Evolutionary conservation across 106 monocot species (phyloP), one percentile per base, ranked within the genome.

Genomic region (Phalaenopsis aphrodite): DNA sequence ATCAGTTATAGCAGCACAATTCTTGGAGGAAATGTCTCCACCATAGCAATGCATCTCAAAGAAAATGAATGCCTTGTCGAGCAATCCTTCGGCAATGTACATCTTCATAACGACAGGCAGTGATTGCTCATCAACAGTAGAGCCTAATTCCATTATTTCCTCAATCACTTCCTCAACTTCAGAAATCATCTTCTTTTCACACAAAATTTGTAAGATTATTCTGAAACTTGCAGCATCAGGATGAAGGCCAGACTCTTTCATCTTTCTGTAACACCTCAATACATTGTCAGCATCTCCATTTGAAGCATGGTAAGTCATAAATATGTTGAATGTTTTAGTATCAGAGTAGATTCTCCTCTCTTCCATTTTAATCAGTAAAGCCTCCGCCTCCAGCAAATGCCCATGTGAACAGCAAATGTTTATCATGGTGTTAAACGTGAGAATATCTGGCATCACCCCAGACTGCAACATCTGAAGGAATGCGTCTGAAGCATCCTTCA

Each of bases 351-450:
- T 52, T 38, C 93, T 69, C 56, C 85, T 88, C 87, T 91, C 89
- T 24, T 86, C 86, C 93, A 95, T 95, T 64, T 88, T 89, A 23
- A 19, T 30, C 42, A 95, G 72, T 75, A 95, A 75, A 47, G 85
- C 67, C 81, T 89, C 89, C 2, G 95, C 92, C 83, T 95, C 92
- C 8, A n/a, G 14, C 18, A 86, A 23, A 80, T 83, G 79, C 55
- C 91, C 89, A 81, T 79, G 45, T 4, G 78, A 79, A 49, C 95
- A 88, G 37, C 89, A 93, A 41, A 93, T 73, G 52, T 89, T 65
- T 18, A 95, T 91, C 89, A 95, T 88, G 38, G 95, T 93, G 80
- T 95, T 95, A 77, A 95, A 95, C 2, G 95, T 95, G 47, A 77
- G 84, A 3, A 84, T 83, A 56, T 95, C 95, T 0, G 95, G 93